A percentile compares a stretch with the other conserved stretches of the same genome.
Conservation (phyloP, 805 yeast genomes). For the Nakazawaea peltata region DNA sequence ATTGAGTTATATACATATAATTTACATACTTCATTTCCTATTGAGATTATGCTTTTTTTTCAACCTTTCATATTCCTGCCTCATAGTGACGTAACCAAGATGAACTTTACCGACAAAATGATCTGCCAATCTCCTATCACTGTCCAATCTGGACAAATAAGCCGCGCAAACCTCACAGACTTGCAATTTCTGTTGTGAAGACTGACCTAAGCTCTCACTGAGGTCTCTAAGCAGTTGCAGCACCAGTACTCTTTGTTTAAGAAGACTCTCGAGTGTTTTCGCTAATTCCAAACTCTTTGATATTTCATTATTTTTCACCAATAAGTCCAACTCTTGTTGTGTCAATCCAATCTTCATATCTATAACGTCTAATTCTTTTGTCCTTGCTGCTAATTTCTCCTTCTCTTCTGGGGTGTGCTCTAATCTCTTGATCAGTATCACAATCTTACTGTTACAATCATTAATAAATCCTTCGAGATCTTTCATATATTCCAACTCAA, state of each 20-base stretch:
- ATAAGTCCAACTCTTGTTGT: constrained; percentile 53
- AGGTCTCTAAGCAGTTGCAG: constrained; percentile 51
- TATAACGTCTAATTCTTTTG: constrained; percentile 48
- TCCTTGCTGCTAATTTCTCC: constrained; percentile 17
- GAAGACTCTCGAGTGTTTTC: constrained; percentile 34
- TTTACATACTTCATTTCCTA: no score
- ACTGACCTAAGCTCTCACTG: constrained; percentile 70
- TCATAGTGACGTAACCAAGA: constrained; percentile 71
- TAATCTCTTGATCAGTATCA: constrained; percentile 52
- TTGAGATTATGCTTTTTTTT: constrained; percentile 17
- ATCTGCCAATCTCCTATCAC: constrained; percentile 81
- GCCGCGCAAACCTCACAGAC: constrained; percentile 91
- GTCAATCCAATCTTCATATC: constrained; percentile 60
- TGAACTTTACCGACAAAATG: constrained; percentile 88
- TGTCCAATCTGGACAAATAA: constrained; percentile 75
- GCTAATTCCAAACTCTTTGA: constrained; percentile 44
- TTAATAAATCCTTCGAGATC: constrained; percentile 44
- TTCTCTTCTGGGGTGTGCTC: constrained; percentile 67
- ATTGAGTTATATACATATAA: no score
- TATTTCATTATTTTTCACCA: constrained; percentile 42
- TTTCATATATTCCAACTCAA: constrained; percentile 39
- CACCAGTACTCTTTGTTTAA: constrained; percentile 39
- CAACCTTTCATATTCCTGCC: constrained; percentile 42
- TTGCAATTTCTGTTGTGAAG: constrained; percentile 85
- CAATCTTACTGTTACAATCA: constrained; percentile 62